phyloP scores from a whole-genome alignment of 305 asterid species.

The Stenogyne calaminthoides region DNA sequence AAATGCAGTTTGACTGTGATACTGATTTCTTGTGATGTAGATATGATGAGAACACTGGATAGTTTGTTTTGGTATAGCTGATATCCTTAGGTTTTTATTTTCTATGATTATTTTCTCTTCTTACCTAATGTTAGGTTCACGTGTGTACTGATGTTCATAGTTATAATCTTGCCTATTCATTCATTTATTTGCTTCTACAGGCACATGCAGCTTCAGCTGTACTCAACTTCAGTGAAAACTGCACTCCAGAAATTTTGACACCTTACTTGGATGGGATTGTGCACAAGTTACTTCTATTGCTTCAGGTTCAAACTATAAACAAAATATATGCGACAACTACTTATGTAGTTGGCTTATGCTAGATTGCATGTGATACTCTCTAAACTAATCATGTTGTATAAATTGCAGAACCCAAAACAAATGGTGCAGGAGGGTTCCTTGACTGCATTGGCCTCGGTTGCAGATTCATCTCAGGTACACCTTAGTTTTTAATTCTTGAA shows the following conservation, averaged over 20 bases:
- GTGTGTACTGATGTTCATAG: slow-evolving; percentile 1
- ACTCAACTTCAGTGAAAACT: slow-evolving; percentile 92
- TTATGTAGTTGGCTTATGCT: slow-evolving; percentile 8
- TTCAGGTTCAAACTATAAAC: slow-evolving; percentile 59
- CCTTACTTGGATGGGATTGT: slow-evolving; percentile 94
- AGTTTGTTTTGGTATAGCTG: neutral
- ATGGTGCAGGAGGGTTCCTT: slow-evolving; percentile 99
- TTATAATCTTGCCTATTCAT: neutral
- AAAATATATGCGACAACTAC: neutral
- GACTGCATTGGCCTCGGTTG: slow-evolving; percentile 97
- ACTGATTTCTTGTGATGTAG: neutral
- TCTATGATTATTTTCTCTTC: neutral
- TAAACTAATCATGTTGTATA: slow-evolving; percentile 28
- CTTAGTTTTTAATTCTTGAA: neutral
- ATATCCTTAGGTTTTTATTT: neutral
- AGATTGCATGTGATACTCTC: slow-evolving; percentile 2
- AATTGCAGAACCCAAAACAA: slow-evolving; percentile 90
- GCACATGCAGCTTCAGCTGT: slow-evolving; percentile 99
- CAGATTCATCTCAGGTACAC: slow-evolving; percentile 96
- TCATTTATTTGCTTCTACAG: slow-evolving; percentile 44
- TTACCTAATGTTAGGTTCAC: slow-evolving; percentile 16
- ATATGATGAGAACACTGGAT: neutral
- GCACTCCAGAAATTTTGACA: slow-evolving; percentile 93
- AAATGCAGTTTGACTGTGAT: neutral
- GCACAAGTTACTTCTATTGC: slow-evolving; percentile 79